Evolutionary conservation across 805 yeast species (phyloP).

Genomic region (Torulaspora microellipsoides): DNA sequence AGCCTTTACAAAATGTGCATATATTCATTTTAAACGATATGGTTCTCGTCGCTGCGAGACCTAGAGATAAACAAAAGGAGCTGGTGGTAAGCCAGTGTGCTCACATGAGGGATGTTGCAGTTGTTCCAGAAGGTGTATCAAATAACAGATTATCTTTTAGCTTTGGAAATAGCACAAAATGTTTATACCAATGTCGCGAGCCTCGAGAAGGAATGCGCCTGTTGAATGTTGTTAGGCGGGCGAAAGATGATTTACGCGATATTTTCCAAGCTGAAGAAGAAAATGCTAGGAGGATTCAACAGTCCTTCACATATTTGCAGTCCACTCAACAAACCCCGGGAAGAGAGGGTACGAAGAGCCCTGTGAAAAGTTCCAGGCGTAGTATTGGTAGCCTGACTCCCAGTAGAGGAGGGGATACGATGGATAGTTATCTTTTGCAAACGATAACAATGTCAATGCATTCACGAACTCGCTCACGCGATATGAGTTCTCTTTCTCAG

Average conservation of each 20-base stretch:
- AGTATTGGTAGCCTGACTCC: constrained; percentile 22
- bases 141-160: constrained; percentile 20
- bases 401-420: constrained; percentile 12
- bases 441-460: constrained; percentile 60
- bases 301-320: constrained; percentile 41
- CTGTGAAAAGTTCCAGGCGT: constrained; percentile 35
- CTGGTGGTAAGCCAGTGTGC: constrained; percentile 74
- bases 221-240: constrained; percentile 52
- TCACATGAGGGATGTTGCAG: constrained; percentile 60
- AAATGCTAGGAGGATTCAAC: constrained; percentile 41
- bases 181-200: constrained; percentile 25
- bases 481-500: constrained; percentile 40
- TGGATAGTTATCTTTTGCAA: constrained; percentile 42
- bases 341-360: constrained; percentile 31
- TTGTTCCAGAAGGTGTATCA: constrained; percentile 32
- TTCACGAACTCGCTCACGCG: constrained; percentile 51
- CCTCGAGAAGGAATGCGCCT: constrained; percentile 38
- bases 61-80: constrained; percentile 34
- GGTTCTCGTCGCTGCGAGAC: constrained; percentile 65
- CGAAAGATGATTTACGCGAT: constrained; percentile 55
- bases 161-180: constrained; percentile 14
- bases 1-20: constrained; percentile 70
- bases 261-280: constrained; percentile 48
- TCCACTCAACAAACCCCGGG: constrained; percentile 34
- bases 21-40: constrained; percentile 74